A percentile compares a stretch with the other conserved stretches of the same genome.
These are phyloP conservation scores for Talaromyces liani DNA, from an alignment of 495 filamentous ascomycete species.

Conservation along the genomic window DNA sequence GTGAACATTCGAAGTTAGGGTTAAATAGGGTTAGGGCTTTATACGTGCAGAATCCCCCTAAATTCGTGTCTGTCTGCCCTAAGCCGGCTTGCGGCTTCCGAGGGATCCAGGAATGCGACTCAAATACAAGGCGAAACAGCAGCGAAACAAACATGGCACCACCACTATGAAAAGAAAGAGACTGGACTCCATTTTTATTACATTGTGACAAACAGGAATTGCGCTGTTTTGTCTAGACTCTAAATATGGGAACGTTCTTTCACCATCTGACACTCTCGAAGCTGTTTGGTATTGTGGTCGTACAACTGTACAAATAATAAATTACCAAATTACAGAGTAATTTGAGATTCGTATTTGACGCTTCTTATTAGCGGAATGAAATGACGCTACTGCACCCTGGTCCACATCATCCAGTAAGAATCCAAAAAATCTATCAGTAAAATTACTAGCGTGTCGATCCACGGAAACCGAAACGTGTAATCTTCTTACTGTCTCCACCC, in stretches of 20 bases:
- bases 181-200: background rate
- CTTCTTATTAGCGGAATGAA: background rate
- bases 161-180: background rate
- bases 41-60: no score
- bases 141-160: background rate
- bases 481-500: background rate
- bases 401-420: background rate
- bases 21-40: background rate
- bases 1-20: background rate
- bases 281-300: background rate
- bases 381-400: background rate
- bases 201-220: background rate
- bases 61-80: background rate
- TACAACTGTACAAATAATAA: background rate
- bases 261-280: background rate
- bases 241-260: background rate
- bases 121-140: background rate
- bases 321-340: background rate
- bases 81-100: background rate
- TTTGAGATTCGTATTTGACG: background rate
- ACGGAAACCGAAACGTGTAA: background rate
- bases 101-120: background rate
- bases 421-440: background rate
- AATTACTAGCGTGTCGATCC: background rate
- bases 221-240: background rate